These are phyloP conservation scores for Ascochyta viciae-villosae DNA, from an alignment of 2,329 filamentous ascomycete species.

Conservation along the genomic window DNA sequence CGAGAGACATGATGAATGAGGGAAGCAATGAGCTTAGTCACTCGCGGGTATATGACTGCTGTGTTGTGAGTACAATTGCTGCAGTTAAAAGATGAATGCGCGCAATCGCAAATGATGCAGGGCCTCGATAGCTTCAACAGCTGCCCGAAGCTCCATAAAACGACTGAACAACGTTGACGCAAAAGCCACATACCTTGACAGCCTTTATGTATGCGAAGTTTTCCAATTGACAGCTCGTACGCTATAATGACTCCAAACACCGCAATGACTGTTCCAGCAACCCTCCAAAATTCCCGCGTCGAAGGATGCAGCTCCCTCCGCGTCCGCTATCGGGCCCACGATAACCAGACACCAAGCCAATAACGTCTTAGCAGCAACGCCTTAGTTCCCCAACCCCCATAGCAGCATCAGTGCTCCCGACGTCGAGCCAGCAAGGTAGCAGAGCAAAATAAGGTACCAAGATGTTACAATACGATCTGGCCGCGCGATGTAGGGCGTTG, in stretches of 20 bases:
- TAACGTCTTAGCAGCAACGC: constrained; percentile 11
- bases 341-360: constrained; percentile 9
- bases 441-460: constrained; percentile 31
- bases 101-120: constrained; percentile 18
- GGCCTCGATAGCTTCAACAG: constrained; percentile 7
- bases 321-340: constrained; percentile 30
- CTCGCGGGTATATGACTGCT: background rate
- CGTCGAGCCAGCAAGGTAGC: constrained; percentile 32
- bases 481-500: constrained; percentile 26
- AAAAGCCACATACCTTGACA: constrained; percentile 7
- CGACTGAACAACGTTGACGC: background rate
- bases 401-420: constrained; percentile 28
- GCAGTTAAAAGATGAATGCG: background rate
- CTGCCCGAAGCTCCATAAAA: background rate
- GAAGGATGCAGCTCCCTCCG: constrained; percentile 3
- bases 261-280: constrained; percentile 9
- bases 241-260: constrained; percentile 14
- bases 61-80: constrained; percentile 11
- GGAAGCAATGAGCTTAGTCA: background rate
- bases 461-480: constrained; percentile 23
- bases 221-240: constrained; percentile 28
- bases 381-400: background rate
- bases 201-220: background rate
- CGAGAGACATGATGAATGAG: constrained; percentile 37
- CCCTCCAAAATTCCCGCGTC: constrained; percentile 4